phyloP scores from a whole-genome alignment of 257 asterid genomes.

The Eucommia ulmoides region DNA sequence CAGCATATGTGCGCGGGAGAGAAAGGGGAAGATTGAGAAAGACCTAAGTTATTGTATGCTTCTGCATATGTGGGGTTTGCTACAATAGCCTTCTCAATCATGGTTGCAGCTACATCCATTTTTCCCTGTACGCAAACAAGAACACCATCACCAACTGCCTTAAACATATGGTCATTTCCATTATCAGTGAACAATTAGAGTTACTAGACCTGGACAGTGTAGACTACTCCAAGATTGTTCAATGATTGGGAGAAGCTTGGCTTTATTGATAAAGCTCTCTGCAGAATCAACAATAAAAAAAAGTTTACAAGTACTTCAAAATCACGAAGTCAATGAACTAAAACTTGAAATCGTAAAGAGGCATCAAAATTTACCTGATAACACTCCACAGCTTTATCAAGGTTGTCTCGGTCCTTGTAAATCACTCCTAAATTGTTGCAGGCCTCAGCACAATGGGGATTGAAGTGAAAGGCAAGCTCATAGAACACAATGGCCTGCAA shows the following conservation, averaged over 20 bases:
- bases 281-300: conserved; percentile 19
- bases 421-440: conserved; percentile 98
- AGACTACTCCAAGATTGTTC: conserved; percentile 98
- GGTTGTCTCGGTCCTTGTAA: conserved; percentile 96
- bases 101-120: conserved; percentile 97
- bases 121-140: conserved; percentile 55
- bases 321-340: conserved; percentile 4
- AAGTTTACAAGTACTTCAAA: conserved; percentile 11
- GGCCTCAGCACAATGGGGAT: conserved; percentile 99
- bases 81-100: conserved; percentile 94
- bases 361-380: conserved; percentile 60
- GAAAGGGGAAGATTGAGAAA: conserved; percentile 6
- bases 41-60: conserved; percentile 96
- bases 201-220: conserved; percentile 86
- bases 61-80: conserved; percentile 99
- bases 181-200: conserved; percentile 5
- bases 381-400: conserved; percentile 97
- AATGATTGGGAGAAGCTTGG: conserved; percentile 96
- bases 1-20: background rate
- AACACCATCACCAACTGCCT: background rate
- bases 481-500: conserved; percentile 94
- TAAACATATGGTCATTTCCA: background rate
- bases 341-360: conserved; percentile 6
- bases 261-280: conserved; percentile 91
- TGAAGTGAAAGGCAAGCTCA: conserved; percentile 99